phyloP scores from a whole-genome alignment of 768 basidiomycete genomes.

The Rhizopogon sp. region DNA sequence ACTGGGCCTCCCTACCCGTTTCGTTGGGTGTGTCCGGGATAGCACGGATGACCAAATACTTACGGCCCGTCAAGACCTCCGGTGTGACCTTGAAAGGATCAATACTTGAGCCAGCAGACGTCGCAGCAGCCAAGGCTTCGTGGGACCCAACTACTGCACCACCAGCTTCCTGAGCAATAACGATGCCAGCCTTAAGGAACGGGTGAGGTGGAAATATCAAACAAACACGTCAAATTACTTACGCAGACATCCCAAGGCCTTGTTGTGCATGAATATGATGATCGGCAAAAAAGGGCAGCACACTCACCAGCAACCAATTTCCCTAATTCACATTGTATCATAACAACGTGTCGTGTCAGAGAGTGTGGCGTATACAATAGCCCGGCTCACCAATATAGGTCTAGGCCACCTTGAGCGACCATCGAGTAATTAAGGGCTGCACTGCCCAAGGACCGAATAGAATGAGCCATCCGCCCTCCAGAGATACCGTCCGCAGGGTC shows the following conservation, averaged over 20 bases:
- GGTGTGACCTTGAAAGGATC: constrained; percentile 61
- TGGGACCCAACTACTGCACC: constrained; percentile 72
- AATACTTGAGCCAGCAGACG: constrained; percentile 16
- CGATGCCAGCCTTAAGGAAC: constrained; percentile 67
- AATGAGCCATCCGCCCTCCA: constrained; percentile 82
- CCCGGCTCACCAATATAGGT: constrained; percentile 73
- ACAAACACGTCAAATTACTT: constrained; percentile 15
- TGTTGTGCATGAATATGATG: neutral
- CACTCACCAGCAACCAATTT: constrained; percentile 70
- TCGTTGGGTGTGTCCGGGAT: constrained; percentile 63
- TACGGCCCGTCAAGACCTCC: constrained; percentile 70
- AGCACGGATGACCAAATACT: constrained; percentile 73
- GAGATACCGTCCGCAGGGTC: constrained; percentile 52
- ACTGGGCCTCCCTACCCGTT: constrained; percentile 65
- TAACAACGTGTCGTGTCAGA: constrained; percentile 1
- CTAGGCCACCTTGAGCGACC: constrained; percentile 86
- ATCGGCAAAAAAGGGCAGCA: neutral
- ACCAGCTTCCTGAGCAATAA: constrained; percentile 90
- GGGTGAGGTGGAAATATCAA: neutral
- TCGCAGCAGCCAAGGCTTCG: constrained; percentile 35
- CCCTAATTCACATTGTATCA: constrained; percentile 37
- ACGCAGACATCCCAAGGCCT: constrained; percentile 87
- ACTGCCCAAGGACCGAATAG: constrained; percentile 77
- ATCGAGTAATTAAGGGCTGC: constrained; percentile 78
- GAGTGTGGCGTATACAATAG: neutral